Conservation (phyloP, 2,329 filamentous ascomycete genomes). For the Colletotrichum gigasporum region DNA sequence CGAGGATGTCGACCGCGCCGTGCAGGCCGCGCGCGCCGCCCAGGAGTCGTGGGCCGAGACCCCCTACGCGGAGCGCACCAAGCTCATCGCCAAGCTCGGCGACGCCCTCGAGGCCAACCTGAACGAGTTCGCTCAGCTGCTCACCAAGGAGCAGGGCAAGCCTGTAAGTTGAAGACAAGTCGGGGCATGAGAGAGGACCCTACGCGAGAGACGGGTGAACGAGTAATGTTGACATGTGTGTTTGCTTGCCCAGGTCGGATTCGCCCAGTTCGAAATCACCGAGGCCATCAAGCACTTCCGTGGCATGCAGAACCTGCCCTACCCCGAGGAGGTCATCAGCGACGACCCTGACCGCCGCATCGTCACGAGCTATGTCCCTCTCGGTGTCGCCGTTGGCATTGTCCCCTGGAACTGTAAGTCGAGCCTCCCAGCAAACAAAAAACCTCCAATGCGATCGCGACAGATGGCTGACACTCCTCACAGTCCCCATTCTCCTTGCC, state of each 20-base stretch:
- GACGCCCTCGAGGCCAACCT: slow-evolving; percentile 32
- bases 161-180: slow-evolving; percentile 22
- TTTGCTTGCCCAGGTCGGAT: slow-evolving; percentile 2
- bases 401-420: slow-evolving; percentile 66
- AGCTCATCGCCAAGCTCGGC: slow-evolving; percentile 32
- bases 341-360: slow-evolving; percentile 40
- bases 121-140: slow-evolving; percentile 22
- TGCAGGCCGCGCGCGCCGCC: slow-evolving; percentile 56
- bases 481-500: slow-evolving; percentile 31
- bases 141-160: slow-evolving; percentile 36
- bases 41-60: slow-evolving; percentile 49
- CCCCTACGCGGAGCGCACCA: slow-evolving; percentile 42
- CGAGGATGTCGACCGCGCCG: slow-evolving; percentile 60
- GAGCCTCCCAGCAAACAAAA: slow-evolving; percentile 62
- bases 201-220: neutral
- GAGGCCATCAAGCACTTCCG: slow-evolving; percentile 26
- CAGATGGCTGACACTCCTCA: no score
- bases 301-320: slow-evolving; percentile 13
- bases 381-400: slow-evolving; percentile 54
- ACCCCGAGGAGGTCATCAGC: slow-evolving; percentile 30
- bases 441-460: no score
- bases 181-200: neutral
- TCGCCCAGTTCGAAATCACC: slow-evolving; percentile 17
- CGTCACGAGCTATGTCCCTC: slow-evolving; percentile 45
- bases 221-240: neutral